Conservation (phyloP, 768 basidiomycete genomes). For the Asterophora lycoperdoides region DNA sequence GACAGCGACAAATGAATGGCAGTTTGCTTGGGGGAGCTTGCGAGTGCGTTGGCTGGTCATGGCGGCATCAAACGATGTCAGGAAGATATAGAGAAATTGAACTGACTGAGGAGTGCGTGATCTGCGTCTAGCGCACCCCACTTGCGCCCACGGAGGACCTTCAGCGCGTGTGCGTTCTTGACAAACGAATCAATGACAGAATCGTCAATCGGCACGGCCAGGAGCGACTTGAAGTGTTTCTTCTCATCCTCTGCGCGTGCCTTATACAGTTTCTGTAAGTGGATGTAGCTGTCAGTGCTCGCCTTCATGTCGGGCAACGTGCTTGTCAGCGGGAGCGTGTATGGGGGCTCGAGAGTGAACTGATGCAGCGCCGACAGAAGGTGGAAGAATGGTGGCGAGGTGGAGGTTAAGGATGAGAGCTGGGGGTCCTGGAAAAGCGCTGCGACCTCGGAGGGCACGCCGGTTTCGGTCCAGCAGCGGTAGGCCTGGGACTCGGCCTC, state of each 20-base stretch:
- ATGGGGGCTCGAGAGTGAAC: constrained; percentile 53
- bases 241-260: constrained; percentile 69
- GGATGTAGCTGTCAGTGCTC: constrained; percentile 77
- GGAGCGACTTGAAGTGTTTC: constrained; percentile 45
- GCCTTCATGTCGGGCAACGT: constrained; percentile 96
- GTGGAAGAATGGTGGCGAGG: constrained; percentile 68
- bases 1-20: constrained; percentile 73
- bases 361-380: constrained; percentile 69
- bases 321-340: constrained; percentile 78
- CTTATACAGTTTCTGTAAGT: constrained; percentile 84
- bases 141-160: constrained; percentile 56
- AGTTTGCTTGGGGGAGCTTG: constrained; percentile 47
- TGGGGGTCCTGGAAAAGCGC: constrained; percentile 61
- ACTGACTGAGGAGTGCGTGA: constrained; percentile 39
- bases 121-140: constrained; percentile 58
- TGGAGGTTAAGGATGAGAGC: constrained; percentile 35
- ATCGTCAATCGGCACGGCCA: constrained; percentile 44
- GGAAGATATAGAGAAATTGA: not conserved
- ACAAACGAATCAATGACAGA: constrained; percentile 66
- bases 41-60: constrained; percentile 37
- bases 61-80: not conserved
- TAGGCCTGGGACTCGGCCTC: constrained; percentile 90
- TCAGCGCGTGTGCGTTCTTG: constrained; percentile 74
- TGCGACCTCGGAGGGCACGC: constrained; percentile 63
- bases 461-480: constrained; percentile 61